These are phyloP conservation scores for Saccharomyces hybrid DNA, from an alignment of 1,139 yeast species.

Conservation along the genomic window DNA sequence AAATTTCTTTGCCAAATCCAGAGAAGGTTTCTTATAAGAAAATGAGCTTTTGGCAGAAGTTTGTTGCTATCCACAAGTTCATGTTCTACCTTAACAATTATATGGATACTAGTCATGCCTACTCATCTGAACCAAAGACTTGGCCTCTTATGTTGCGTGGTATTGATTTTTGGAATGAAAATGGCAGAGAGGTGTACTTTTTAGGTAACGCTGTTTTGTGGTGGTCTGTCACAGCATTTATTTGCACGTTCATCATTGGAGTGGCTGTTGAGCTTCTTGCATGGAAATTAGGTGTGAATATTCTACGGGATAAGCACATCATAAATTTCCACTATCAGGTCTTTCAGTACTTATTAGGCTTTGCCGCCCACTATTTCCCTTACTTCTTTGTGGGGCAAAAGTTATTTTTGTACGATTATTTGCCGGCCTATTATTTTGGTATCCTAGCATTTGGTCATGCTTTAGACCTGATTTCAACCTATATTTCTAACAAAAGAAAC, in stretches of 20 bases:
- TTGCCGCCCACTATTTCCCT: slow-evolving; percentile 80
- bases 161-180: slow-evolving; percentile 86
- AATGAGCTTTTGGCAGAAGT: slow-evolving; percentile 60
- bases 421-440: slow-evolving; percentile 87
- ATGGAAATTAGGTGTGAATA: slow-evolving; percentile 63
- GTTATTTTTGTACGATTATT: slow-evolving; percentile 84
- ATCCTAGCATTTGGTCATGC: slow-evolving; percentile 76
- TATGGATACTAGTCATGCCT: slow-evolving; percentile 34
- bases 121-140: slow-evolving; percentile 78
- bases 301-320: slow-evolving; percentile 48
- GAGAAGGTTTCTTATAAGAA: slow-evolving; percentile 54
- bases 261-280: slow-evolving; percentile 49
- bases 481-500: slow-evolving; percentile 37
- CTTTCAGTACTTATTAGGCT: slow-evolving; percentile 65
- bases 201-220: slow-evolving; percentile 87
- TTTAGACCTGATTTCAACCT: slow-evolving; percentile 58
- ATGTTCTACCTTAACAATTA: slow-evolving; percentile 93
- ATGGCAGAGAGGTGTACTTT: slow-evolving; percentile 72
- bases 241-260: slow-evolving; percentile 49
- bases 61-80: slow-evolving; percentile 68
- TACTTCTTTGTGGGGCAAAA: slow-evolving; percentile 93
- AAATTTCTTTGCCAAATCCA: slow-evolving; percentile 38
- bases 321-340: slow-evolving; percentile 67
- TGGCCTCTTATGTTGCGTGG: slow-evolving; percentile 93
- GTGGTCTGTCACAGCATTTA: slow-evolving; percentile 69